A percentile compares a stretch with the other conserved stretches of the same genome.
Evolutionary conservation across 805 yeast genomes (phyloP).

Genomic region (Vanderwaltozyma polyspora): DNA sequence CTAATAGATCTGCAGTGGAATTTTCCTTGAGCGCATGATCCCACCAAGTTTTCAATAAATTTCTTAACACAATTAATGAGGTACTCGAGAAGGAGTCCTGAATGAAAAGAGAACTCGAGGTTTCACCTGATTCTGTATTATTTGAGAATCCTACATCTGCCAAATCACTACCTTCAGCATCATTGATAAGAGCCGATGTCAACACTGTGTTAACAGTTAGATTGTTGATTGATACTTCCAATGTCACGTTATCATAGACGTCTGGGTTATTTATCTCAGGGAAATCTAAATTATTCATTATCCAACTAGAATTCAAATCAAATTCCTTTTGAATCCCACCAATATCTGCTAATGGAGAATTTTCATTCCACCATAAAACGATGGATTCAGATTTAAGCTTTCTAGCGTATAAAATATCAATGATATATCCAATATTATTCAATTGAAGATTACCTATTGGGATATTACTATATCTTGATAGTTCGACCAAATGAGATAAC

Average conservation of each 20-base stretch:
- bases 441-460: slow-evolving; percentile 78
- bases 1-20: slow-evolving; percentile 68
- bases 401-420: slow-evolving; percentile 83
- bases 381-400: slow-evolving; percentile 50
- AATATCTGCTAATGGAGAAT: slow-evolving; percentile 59
- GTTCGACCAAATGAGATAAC: slow-evolving; percentile 50
- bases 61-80: slow-evolving; percentile 58
- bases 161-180: slow-evolving; percentile 76
- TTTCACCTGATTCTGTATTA: slow-evolving; percentile 15
- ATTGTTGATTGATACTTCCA: slow-evolving; percentile 72
- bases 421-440: slow-evolving; percentile 66
- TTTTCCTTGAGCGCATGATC: slow-evolving; percentile 66
- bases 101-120: slow-evolving; percentile 34
- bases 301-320: slow-evolving; percentile 28
- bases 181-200: slow-evolving; percentile 73
- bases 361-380: slow-evolving; percentile 89
- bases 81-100: slow-evolving; percentile 75
- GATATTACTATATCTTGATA: slow-evolving; percentile 64
- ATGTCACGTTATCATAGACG: slow-evolving; percentile 60
- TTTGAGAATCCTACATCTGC: slow-evolving; percentile 36
- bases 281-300: slow-evolving; percentile 49
- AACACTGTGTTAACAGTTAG: slow-evolving; percentile 77
- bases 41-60: slow-evolving; percentile 86
- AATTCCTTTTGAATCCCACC: slow-evolving; percentile 71
- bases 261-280: slow-evolving; percentile 71